Evolutionary conservation across 2,329 filamentous ascomycete species (phyloP).

Genomic region (Calonectria henricotiae): DNA sequence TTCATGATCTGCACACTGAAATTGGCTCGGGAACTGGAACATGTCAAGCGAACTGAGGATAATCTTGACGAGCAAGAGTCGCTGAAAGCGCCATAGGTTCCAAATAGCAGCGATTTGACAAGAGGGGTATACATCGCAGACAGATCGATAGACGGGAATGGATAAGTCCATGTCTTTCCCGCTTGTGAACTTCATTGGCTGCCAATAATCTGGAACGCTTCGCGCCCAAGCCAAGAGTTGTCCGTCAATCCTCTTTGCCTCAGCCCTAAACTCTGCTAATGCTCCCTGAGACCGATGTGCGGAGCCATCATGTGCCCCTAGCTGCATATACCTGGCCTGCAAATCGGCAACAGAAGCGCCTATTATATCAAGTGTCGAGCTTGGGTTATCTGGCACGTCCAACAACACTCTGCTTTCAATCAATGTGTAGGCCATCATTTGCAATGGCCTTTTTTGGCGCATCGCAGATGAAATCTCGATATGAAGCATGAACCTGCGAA

Average conservation of each 20-base stretch:
- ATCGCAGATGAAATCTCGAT: conserved; percentile 30
- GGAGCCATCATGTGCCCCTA: background rate
- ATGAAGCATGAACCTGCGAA: conserved; percentile 30
- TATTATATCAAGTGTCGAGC: conserved; percentile 33
- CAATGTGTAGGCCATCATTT: conserved; percentile 19
- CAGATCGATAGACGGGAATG: conserved; percentile 14
- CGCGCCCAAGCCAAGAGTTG: conserved; percentile 26
- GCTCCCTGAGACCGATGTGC: background rate
- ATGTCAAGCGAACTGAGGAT: background rate
- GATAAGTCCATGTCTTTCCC: conserved; percentile 2
- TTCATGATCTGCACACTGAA: background rate
- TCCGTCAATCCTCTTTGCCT: conserved; percentile 20
- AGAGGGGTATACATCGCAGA: conserved; percentile 30
- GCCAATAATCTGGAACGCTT: conserved; percentile 30
- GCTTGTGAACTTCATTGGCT: conserved; percentile 20
- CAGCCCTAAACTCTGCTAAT: conserved; percentile 12
- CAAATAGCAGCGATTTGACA: conserved; percentile 35
- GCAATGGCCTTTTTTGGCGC: conserved; percentile 20
- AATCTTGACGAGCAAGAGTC: background rate
- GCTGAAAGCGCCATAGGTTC: conserved; percentile 25
- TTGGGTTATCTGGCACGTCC: conserved; percentile 21
- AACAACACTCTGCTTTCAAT: background rate
- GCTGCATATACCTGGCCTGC: background rate
- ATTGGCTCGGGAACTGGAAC: too few species aligned
- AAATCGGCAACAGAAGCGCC: conserved; percentile 34